Percentiles rank a stretch among this genome's conserved stretches.
These are phyloP conservation scores for Leccinum longicurvipes DNA, from an alignment of 768 basidiomycete genomes.

Conservation along the genomic window DNA sequence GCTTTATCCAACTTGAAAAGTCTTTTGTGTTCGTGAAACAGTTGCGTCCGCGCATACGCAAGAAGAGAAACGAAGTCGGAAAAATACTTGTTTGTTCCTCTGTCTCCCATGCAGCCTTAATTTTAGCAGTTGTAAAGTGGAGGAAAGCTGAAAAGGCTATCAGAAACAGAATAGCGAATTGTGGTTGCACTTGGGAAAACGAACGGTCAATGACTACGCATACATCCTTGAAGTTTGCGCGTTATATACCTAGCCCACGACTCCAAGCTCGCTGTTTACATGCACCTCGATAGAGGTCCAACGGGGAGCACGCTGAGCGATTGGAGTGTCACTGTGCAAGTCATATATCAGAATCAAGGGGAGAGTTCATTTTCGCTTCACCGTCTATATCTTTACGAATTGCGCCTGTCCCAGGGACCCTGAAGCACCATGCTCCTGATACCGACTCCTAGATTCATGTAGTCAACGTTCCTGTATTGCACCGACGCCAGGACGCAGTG, in stretches of 20 bases:
- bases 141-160: background rate
- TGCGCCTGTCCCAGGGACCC: no score
- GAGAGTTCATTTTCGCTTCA: background rate
- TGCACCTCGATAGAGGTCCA: background rate
- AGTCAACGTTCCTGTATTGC: no score
- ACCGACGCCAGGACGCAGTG: no score
- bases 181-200: slow-evolving; percentile 2
- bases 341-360: background rate
- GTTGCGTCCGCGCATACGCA: background rate
- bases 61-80: background rate
- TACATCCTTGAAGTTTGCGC: background rate
- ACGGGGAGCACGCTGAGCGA: no score
- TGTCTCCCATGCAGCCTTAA: background rate
- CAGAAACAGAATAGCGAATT: background rate
- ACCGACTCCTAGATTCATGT: no score
- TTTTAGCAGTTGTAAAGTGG: background rate
- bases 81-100: no score
- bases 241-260: slow-evolving; percentile 10
- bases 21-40: slow-evolving; percentile 1
- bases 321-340: background rate
- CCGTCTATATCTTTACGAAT: background rate
- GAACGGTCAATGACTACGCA: background rate
- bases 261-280: background rate
- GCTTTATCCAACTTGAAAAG: slow-evolving; percentile 2
- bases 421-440: no score